Percentiles rank a stretch among this genome's conserved stretches.
phyloP scores from a whole-genome alignment of 2,329 filamentous ascomycete genomes.

The Fusarium nanum region DNA sequence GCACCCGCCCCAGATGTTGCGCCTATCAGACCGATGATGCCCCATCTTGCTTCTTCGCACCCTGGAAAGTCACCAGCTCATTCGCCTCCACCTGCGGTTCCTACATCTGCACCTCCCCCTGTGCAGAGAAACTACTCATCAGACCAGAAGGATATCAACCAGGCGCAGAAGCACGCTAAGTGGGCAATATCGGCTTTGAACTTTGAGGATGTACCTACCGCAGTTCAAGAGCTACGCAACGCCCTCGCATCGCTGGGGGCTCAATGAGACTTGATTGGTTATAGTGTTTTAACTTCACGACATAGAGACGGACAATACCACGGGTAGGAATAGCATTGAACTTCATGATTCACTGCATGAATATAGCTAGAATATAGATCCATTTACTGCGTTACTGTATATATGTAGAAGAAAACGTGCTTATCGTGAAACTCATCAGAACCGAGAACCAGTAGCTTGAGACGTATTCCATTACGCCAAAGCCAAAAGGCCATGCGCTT shows the following conservation, averaged over 20 bases:
- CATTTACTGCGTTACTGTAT: constrained; percentile 17
- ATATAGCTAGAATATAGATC: constrained; percentile 26
- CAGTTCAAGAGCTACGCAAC: constrained; percentile 82
- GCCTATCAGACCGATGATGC: constrained; percentile 26
- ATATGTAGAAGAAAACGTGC: constrained; percentile 16
- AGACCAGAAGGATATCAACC: constrained; percentile 70
- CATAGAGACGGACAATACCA: constrained; percentile 37
- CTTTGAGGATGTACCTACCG: constrained; percentile 94
- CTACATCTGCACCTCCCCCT: constrained; percentile 21
- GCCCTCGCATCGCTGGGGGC: constrained; percentile 80
- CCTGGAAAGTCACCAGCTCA: constrained; percentile 28
- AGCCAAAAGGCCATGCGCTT: constrained; percentile 16
- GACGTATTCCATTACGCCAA: constrained; percentile 19
- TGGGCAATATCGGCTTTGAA: constrained; percentile 97
- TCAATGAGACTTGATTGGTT: constrained; percentile 35
- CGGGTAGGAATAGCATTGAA: constrained; percentile 17
- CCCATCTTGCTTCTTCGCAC: constrained; percentile 34
- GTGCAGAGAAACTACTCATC: constrained; percentile 27
- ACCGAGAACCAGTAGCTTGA: constrained; percentile 1
- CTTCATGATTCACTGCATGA: constrained; percentile 16
- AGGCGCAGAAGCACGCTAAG: constrained; percentile 94
- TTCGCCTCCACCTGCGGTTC: constrained; percentile 18
- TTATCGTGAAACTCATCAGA: constrained; percentile 38
- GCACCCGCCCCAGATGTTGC: background rate
- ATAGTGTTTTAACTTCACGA: constrained; percentile 4